Percentiles rank a stretch among this genome's conserved stretches.
Evolutionary conservation across 108 stramenopile species (phyloP).

Genomic region (Cyclostephanos invisitatus): DNA sequence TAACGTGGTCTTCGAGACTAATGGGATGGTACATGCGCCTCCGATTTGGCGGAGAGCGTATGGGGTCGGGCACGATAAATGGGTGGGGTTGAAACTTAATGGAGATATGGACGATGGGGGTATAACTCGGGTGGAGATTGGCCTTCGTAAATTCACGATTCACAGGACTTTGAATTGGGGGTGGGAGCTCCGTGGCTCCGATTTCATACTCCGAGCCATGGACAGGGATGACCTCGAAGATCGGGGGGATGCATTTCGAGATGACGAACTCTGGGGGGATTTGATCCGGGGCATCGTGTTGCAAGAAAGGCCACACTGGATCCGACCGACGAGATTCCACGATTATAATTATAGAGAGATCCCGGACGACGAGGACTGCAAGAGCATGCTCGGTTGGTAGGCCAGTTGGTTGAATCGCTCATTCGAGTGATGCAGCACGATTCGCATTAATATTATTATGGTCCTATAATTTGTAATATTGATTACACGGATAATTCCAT

Average conservation of each 20-base stretch:
- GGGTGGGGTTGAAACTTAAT: background rate
- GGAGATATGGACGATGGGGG: background rate
- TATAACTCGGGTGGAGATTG: conserved; percentile 3
- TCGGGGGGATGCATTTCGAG: background rate
- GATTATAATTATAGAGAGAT: conserved; percentile 24
- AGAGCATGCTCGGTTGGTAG: conserved; percentile 10
- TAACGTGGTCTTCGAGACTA: background rate
- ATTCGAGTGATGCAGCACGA: too few species aligned
- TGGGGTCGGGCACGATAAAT: too few species aligned
- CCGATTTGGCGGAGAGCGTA: too few species aligned
- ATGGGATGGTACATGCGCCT: background rate
- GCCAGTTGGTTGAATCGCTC: background rate
- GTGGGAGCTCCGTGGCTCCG: conserved; percentile 16
- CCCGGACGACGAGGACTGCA: conserved; percentile 30
- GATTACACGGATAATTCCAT: background rate
- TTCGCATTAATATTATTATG: too few species aligned
- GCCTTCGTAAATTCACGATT: background rate
- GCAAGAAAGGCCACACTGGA: conserved; percentile 14
- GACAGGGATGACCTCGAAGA: conserved; percentile 6
- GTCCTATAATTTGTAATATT: too few species aligned
- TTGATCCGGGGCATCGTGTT: conserved; percentile 3
- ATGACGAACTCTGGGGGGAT: conserved; percentile 18
- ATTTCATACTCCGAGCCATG: conserved; percentile 16
- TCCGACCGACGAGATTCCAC: background rate
- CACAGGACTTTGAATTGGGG: conserved; percentile 18